Evolutionary conservation across 345 rosid species (phyloP).

Genomic region (Acer negundo): DNA sequence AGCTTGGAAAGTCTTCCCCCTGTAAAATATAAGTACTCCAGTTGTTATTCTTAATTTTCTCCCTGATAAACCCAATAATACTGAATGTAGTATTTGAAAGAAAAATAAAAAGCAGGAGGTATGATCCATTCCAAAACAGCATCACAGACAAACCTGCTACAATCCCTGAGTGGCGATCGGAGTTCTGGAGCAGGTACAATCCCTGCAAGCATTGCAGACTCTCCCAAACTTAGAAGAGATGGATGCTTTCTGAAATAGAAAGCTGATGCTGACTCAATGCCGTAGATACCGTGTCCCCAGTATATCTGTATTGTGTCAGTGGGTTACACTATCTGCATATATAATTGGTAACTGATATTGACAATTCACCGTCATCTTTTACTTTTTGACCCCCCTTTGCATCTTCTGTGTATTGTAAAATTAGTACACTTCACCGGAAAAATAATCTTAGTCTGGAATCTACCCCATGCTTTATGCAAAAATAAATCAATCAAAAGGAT

Average conservation of each 20-base stretch:
- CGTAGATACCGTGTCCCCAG: slow-evolving; percentile 38
- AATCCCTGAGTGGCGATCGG: slow-evolving; percentile 31
- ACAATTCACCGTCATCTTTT: not conserved
- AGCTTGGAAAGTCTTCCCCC: slow-evolving; percentile 38
- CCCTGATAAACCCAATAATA: not conserved
- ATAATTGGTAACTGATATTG: not conserved
- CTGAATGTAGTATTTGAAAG: not conserved
- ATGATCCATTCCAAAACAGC: not conserved
- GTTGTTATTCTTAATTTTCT: not conserved
- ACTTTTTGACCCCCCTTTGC: not conserved
- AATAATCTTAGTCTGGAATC: not conserved
- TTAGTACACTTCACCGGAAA: not conserved
- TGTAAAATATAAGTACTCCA: not conserved
- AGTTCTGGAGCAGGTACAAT: slow-evolving; percentile 35
- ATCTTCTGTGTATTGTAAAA: not conserved
- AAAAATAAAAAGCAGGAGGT: not conserved
- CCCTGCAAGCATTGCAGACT: slow-evolving; percentile 36
- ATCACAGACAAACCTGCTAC: slow-evolving; percentile 24
- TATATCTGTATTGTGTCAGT: slow-evolving; percentile 25
- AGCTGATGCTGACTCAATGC: slow-evolving; percentile 34
- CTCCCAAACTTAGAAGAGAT: slow-evolving; percentile 32
- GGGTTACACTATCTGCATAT: not conserved
- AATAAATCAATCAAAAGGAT: not conserved
- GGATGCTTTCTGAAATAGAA: slow-evolving; percentile 37
- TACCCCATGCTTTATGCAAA: not conserved